phyloP scores from a whole-genome alignment of 768 basidiomycete genomes.

The Psilocybe cubensis region DNA sequence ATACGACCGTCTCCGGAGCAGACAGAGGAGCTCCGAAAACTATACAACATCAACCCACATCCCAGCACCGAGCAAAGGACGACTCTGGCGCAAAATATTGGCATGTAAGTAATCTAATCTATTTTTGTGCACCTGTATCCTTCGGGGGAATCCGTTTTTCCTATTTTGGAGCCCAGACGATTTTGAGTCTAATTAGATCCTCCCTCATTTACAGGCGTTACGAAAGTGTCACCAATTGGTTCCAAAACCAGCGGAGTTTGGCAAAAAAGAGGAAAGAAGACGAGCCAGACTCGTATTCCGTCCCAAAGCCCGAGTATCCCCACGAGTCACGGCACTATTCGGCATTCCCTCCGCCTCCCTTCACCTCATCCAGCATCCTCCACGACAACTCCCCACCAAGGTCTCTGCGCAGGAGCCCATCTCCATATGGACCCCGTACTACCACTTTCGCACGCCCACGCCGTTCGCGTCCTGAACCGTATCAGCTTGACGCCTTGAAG shows the following conservation, averaged over 20 bases:
- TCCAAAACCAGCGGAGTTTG: slow-evolving; percentile 83
- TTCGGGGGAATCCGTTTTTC: neutral
- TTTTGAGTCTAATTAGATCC: slow-evolving; percentile 23
- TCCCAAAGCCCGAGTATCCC: slow-evolving; percentile 35
- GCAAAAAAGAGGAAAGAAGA: slow-evolving; percentile 75
- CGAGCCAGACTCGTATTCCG: slow-evolving; percentile 33
- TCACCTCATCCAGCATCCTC: slow-evolving; percentile 39
- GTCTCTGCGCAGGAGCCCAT: slow-evolving; percentile 41
- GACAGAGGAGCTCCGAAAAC: slow-evolving; percentile 67
- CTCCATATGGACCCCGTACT: slow-evolving; percentile 47
- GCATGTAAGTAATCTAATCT: slow-evolving; percentile 63
- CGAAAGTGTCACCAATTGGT: slow-evolving; percentile 85
- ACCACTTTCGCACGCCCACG: slow-evolving; percentile 56
- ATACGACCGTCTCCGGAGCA: slow-evolving; percentile 67
- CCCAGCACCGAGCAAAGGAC: slow-evolving; percentile 71
- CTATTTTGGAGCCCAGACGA: slow-evolving; percentile 27
- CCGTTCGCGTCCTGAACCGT: slow-evolving; percentile 78
- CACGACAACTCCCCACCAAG: slow-evolving; percentile 42
- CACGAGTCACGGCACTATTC: slow-evolving; percentile 45
- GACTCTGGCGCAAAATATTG: slow-evolving; percentile 66
- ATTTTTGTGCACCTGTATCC: slow-evolving; percentile 20
- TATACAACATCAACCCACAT: slow-evolving; percentile 67
- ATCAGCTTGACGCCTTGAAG: slow-evolving; percentile 77
- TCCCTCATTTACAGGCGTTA: slow-evolving; percentile 61
- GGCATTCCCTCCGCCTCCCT: slow-evolving; percentile 53